Percentiles rank a stretch among this genome's conserved stretches.
These are phyloP conservation scores for Actinomortierella wolfii DNA, from an alignment of 371 early-diverging fungal species.

Conservation along the genomic window DNA sequence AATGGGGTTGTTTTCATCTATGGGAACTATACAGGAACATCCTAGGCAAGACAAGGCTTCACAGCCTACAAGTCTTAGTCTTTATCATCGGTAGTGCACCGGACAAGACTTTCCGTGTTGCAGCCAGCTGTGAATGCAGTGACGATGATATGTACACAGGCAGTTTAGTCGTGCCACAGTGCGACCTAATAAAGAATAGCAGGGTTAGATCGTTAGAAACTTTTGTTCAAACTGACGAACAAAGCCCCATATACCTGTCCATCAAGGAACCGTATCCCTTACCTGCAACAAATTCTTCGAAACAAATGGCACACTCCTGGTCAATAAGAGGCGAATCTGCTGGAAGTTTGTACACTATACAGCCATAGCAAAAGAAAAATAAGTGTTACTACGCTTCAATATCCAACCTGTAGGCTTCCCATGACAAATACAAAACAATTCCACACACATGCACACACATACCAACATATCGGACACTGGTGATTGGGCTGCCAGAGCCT, in stretches of 20 bases:
- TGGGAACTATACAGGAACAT: too few species aligned
- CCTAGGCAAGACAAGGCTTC: too few species aligned
- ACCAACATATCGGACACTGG: constrained; percentile 73
- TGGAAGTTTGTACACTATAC: constrained; percentile 59
- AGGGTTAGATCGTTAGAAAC: neutral
- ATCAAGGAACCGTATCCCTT: constrained; percentile 5
- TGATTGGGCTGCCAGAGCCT: constrained; percentile 50
- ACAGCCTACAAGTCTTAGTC: too few species aligned
- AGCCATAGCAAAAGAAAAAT: constrained; percentile 1
- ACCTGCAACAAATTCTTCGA: constrained; percentile 85
- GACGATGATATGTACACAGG: constrained; percentile 84
- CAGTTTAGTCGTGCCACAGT: constrained; percentile 85
- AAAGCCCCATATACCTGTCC: constrained; percentile 10
- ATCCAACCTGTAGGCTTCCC: constrained; percentile 1
- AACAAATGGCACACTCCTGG: constrained; percentile 90
- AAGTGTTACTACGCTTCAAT: neutral
- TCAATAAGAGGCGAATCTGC: constrained; percentile 64
- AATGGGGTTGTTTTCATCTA: too few species aligned
- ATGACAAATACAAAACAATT: constrained; percentile 12
- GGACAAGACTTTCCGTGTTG: constrained; percentile 74
- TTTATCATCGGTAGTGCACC: constrained; percentile 58
- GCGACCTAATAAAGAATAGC: constrained; percentile 49
- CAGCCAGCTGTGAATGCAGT: constrained; percentile 79
- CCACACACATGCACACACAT: constrained; percentile 23
- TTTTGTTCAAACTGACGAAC: neutral